These are phyloP conservation scores for Chloris gayana DNA, from an alignment of 176 grass and related monocot genomes.

Conservation along the genomic window DNA sequence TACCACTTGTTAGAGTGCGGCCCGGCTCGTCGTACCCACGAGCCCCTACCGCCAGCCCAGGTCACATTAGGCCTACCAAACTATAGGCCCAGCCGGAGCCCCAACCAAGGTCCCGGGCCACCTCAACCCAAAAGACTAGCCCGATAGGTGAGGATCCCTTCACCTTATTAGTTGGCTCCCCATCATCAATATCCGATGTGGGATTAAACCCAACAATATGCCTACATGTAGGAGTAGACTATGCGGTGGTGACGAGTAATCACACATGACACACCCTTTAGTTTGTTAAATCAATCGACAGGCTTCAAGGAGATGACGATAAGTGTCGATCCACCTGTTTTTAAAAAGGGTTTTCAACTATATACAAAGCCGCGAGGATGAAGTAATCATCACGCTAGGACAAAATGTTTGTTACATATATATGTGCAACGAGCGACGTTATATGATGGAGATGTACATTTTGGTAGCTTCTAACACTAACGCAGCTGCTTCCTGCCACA, in stretches of 20 bases:
- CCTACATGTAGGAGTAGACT: slow-evolving; percentile 16
- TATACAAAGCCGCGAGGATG: background rate
- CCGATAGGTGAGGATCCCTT: too few relatives aligned
- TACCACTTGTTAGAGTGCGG: too few relatives aligned
- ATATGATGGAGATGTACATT: background rate
- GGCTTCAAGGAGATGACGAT: slow-evolving; percentile 34
- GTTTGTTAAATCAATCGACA: slow-evolving; percentile 23
- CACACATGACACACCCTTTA: background rate
- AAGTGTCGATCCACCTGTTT: slow-evolving; percentile 27
- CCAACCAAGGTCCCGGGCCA: too few relatives aligned
- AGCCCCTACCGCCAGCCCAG: too few relatives aligned
- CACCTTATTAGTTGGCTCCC: too few relatives aligned
- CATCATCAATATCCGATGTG: too few relatives aligned
- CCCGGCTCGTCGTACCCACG: too few relatives aligned
- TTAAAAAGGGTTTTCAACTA: background rate
- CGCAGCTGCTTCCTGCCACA: background rate
- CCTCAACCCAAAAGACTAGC: too few relatives aligned
- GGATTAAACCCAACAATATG: too few relatives aligned
- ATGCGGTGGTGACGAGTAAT: background rate
- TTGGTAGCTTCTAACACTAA: background rate
- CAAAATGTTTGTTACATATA: background rate
- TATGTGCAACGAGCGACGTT: background rate
- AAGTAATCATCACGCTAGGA: background rate
- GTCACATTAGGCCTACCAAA: too few relatives aligned
- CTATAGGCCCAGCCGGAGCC: too few relatives aligned